These are phyloP conservation scores for Fusarium zealandicum DNA, from an alignment of 2,329 filamentous ascomycete genomes.

Conservation along the genomic window DNA sequence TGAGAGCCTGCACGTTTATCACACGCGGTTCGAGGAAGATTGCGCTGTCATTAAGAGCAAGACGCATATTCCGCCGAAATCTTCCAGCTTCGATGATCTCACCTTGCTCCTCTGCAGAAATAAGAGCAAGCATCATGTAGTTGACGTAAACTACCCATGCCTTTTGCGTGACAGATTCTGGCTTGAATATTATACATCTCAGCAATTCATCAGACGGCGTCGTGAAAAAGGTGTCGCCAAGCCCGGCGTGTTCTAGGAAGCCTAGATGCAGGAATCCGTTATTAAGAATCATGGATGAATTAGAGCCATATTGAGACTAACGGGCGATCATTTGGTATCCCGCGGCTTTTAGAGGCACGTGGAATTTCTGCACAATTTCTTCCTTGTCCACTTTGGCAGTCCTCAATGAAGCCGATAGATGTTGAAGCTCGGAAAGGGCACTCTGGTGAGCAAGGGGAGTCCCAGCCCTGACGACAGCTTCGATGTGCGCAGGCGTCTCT, in stretches of 20 bases:
- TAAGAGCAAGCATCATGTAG: constrained; percentile 6
- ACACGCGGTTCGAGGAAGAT: constrained; percentile 11
- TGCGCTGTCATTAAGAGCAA: constrained; percentile 12
- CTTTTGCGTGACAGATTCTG: background rate
- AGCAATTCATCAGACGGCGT: background rate
- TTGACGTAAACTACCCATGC: constrained; percentile 12
- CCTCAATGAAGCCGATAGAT: background rate
- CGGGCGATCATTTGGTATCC: constrained; percentile 11
- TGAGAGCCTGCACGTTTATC: constrained; percentile 5
- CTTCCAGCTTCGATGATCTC: background rate
- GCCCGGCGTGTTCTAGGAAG: background rate
- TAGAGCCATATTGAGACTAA: background rate
- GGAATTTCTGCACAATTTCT: background rate
- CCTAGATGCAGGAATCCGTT: background rate
- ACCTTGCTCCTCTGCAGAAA: background rate
- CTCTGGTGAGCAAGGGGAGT: background rate
- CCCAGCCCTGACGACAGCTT: background rate
- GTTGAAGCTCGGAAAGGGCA: background rate
- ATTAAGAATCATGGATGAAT: fast-evolving
- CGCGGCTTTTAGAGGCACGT: background rate
- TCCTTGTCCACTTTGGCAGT: background rate
- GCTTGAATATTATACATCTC: background rate
- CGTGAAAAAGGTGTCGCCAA: constrained; percentile 3
- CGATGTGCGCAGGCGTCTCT: background rate
- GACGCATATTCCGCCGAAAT: constrained; percentile 1